A percentile compares a stretch with the other conserved stretches of the same genome.
Evolutionary conservation across 2,329 filamentous ascomycete genomes (phyloP).

Genomic region (Curvularia sp.): DNA sequence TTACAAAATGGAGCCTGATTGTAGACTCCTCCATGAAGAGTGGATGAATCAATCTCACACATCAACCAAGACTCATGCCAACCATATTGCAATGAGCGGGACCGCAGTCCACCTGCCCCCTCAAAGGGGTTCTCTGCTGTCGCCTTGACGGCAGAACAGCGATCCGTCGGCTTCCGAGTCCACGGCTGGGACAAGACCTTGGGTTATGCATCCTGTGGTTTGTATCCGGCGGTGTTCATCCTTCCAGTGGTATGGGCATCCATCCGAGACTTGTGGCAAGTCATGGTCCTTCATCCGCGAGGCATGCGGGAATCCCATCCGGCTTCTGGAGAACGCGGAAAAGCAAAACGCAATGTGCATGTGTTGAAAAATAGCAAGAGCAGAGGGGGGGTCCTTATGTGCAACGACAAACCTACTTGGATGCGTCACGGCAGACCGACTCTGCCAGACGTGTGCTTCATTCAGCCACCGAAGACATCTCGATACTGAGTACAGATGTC

Average conservation of each 20-base stretch:
- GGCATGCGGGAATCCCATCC: conserved; percentile 34
- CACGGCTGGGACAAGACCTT: conserved; percentile 38
- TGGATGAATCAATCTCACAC: conserved; percentile 30
- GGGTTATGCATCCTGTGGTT: conserved; percentile 22
- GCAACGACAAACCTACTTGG: conserved; percentile 42
- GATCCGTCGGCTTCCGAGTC: conserved; percentile 30
- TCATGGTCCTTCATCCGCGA: conserved; percentile 34
- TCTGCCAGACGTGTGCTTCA: conserved; percentile 22
- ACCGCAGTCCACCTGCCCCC: conserved; percentile 31
- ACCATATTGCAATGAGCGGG: conserved; percentile 37
- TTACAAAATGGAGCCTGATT: conserved; percentile 3
- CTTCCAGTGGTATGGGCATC: conserved; percentile 28
- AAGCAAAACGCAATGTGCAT: conserved; percentile 33
- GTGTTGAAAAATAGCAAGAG: conserved; percentile 27
- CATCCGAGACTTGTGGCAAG: conserved; percentile 35
- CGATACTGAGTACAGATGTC: conserved; percentile 47
- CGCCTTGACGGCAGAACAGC: conserved; percentile 27
- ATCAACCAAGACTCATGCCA: conserved; percentile 38
- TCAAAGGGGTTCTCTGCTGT: conserved; percentile 24
- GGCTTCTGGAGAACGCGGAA: conserved; percentile 32
- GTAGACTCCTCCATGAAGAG: conserved; percentile 20
- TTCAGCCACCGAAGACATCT: conserved; percentile 46
- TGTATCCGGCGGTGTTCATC: conserved; percentile 22
- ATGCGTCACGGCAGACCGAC: conserved; percentile 26
- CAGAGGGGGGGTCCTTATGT: conserved; percentile 24